Evolutionary conservation across 1,139 yeast species (phyloP).

Genomic region (Saccharomyces hybrid): DNA sequence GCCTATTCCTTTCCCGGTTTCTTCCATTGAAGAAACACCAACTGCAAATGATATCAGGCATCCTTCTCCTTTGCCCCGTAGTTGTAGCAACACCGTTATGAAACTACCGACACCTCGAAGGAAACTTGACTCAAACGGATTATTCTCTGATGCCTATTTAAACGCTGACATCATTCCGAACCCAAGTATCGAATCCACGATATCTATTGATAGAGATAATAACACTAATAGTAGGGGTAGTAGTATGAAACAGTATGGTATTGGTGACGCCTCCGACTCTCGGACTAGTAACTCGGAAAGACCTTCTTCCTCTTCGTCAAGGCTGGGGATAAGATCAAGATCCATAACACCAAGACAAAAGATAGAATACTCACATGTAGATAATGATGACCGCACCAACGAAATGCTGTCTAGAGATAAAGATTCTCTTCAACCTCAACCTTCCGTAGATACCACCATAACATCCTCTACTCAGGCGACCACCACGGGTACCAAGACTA

Average conservation of each 20-base stretch:
- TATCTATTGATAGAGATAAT: neutral
- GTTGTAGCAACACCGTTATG: slow-evolving; percentile 1
- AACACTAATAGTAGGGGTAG: neutral
- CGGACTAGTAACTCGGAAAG: slow-evolving; percentile 23
- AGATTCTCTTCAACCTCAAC: neutral
- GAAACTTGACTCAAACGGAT: neutral
- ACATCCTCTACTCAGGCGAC: neutral
- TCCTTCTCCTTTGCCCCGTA: neutral
- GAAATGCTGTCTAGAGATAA: neutral
- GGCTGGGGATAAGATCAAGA: slow-evolving; percentile 25
- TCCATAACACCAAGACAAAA: slow-evolving; percentile 36
- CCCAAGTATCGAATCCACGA: neutral
- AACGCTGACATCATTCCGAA: slow-evolving; percentile 25
- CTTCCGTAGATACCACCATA: neutral
- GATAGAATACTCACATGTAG: slow-evolving; percentile 10
- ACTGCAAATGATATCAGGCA: neutral
- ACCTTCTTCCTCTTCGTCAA: neutral
- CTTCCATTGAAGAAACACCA: neutral
- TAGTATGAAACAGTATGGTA: neutral
- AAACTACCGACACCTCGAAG: slow-evolving; percentile 11
- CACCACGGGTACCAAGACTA: neutral
- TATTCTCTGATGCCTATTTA: slow-evolving; percentile 10
- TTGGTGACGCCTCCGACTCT: slow-evolving; percentile 7
- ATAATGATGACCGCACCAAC: neutral
- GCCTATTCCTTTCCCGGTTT: neutral